Conservation (phyloP, 257 asterid species). For the Apocynum venetum region DNA sequence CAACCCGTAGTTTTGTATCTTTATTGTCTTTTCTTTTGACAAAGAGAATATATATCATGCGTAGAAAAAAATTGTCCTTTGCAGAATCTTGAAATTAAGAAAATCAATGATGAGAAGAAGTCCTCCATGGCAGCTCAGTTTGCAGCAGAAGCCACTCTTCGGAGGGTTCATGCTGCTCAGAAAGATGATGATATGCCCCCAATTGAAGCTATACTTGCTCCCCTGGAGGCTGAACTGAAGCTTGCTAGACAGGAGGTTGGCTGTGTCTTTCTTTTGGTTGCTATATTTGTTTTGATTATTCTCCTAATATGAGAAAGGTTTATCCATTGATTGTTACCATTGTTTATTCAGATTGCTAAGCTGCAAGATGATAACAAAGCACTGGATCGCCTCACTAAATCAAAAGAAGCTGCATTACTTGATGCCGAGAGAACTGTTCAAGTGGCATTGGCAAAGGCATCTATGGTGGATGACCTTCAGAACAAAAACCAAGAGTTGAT, state of each 20-base stretch:
- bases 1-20: constrained; percentile 14
- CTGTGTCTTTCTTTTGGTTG: constrained; percentile 14
- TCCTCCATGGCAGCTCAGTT: constrained; percentile 97
- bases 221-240: constrained; percentile 95
- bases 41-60: constrained; percentile 11
- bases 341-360: constrained; percentile 67
- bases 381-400: constrained; percentile 88
- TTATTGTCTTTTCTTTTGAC: constrained; percentile 5
- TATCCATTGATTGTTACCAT: constrained; percentile 17
- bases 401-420: constrained; percentile 95
- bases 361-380: constrained; percentile 98
- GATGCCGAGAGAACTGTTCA: constrained; percentile 97
- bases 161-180: constrained; percentile 95
- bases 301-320: constrained; percentile 15
- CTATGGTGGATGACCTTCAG: constrained; percentile 98
- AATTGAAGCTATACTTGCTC: constrained; percentile 95
- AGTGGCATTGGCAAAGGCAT: constrained; percentile 88
- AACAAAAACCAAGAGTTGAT: constrained; percentile 94
- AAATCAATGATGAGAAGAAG: constrained; percentile 93
- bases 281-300: constrained; percentile 9
- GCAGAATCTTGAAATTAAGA: constrained; percentile 97
- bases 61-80: not conserved
- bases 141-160: constrained; percentile 99
- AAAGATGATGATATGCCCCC: constrained; percentile 99
- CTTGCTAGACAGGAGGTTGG: constrained; percentile 94